Base-by-base conservation (phyloP, 345 rosid genomes). In the Lagerstroemia speciosa region DNA sequence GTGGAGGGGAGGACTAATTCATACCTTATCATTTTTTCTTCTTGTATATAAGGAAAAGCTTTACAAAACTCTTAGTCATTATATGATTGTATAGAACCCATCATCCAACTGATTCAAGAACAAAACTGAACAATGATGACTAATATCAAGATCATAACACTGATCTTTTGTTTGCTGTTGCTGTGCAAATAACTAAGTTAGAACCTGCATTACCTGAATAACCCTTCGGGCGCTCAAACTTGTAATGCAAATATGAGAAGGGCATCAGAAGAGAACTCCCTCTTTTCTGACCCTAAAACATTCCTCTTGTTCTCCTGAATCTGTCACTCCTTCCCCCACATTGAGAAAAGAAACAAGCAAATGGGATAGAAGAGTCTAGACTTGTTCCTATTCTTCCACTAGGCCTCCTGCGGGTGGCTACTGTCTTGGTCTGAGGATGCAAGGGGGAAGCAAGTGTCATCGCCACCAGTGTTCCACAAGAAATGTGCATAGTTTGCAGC, bases 401-500 rank as follows among this genome's bases (percentile, higher is more conserved):
- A 58, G 29, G 63, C 63, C 63, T 58, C 63, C 7, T 53, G 27
- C 1, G 29, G 30, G 60, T 53, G 24, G 30, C 60, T n/a, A 24
- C 14, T n/a, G 12, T 64, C 29, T 34, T 64, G 45, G 29, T 65
- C 67, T 20, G 48, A 1, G 45, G 48, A 24, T n/a, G 67, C 27
- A 26, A 91, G 83, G 67, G 96, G 95, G 85, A 83, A 94, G 75
- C 99, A 94, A 3, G 99, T 91, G 69, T 91, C 97, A 9, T 94
- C 97, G 4, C 90, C 97, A 0, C 97, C 99, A 0, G 96, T 94
- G 50, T 84, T 94, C 97, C 97, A 94, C 37, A 94, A 83, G 76
- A 94, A 94, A 81, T 89, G 78, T 9, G 99, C 99, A 71, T 94
- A 94, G 72, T 80, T 82, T 26, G 92, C 93, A 0, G 97, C 87